phyloP scores from a whole-genome alignment of 306 rosid genomes.

The Benincasa hispida region DNA sequence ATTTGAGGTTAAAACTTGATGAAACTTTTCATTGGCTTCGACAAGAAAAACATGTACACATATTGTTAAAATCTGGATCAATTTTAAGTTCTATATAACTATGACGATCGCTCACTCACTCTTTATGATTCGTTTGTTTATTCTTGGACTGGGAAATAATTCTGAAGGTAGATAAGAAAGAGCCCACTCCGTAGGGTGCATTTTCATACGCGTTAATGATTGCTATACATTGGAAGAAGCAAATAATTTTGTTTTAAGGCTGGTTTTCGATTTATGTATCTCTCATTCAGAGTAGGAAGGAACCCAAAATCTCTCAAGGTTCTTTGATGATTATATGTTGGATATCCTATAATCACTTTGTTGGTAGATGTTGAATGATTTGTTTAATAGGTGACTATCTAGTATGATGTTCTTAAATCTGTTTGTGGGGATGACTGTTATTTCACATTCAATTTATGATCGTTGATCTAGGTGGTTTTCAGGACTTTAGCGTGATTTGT shows the following conservation, averaged over 20 bases:
- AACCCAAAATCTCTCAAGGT: not conserved
- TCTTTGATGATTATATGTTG: not conserved
- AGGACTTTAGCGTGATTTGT: not conserved
- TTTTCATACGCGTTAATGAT: not conserved
- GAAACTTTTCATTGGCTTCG: not conserved
- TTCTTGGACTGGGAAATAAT: not conserved
- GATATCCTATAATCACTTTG: not conserved
- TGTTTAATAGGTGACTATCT: not conserved
- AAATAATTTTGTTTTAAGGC: not conserved
- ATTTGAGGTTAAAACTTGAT: not conserved
- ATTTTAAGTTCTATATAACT: not conserved
- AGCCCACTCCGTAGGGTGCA: not conserved
- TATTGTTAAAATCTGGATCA: not conserved
- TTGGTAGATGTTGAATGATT: not conserved
- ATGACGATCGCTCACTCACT: not conserved
- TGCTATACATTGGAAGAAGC: not conserved
- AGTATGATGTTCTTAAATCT: not conserved
- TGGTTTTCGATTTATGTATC: not conserved
- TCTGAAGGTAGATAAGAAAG: not conserved
- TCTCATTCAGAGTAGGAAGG: not conserved
- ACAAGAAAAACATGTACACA: not conserved
- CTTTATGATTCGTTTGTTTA: not conserved
- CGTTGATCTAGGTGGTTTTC: not conserved
- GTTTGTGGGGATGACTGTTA: not conserved
- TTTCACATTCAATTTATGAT: not conserved